phyloP scores from a whole-genome alignment of 257 asterid genomes.

The Leonotis leonurus region DNA sequence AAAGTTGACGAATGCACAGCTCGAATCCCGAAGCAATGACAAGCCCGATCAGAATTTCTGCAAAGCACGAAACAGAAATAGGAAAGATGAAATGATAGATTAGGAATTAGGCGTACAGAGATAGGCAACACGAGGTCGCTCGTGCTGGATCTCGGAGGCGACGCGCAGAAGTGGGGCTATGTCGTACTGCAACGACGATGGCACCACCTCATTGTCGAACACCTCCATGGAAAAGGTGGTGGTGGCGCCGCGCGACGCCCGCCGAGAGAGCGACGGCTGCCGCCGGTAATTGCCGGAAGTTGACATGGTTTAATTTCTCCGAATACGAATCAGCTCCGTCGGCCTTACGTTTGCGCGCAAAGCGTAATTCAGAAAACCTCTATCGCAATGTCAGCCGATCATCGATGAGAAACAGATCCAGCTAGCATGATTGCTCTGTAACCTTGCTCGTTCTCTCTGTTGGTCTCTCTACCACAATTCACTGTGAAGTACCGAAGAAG shows the following conservation, averaged over 20 bases:
- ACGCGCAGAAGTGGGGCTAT: slow-evolving; percentile 92
- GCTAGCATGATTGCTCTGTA: neutral
- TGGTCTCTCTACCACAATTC: neutral
- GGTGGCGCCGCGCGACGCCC: slow-evolving; percentile 83
- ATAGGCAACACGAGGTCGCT: slow-evolving; percentile 91
- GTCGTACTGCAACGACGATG: slow-evolving; percentile 71
- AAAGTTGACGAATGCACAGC: neutral
- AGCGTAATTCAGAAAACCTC: too few relatives aligned
- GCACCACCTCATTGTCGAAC: slow-evolving; percentile 90
- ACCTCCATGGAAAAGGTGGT: slow-evolving; percentile 86
- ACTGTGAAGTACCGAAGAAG: neutral
- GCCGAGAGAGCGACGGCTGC: slow-evolving; percentile 50
- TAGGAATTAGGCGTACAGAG: slow-evolving; percentile 44
- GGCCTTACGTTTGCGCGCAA: neutral
- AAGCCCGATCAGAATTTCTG: neutral
- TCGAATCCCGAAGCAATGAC: neutral
- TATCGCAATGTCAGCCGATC: neutral
- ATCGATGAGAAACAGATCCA: neutral
- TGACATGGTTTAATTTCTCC: slow-evolving; percentile 25
- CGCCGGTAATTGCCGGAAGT: slow-evolving; percentile 28
- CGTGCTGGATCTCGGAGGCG: slow-evolving; percentile 69
- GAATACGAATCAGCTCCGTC: slow-evolving; percentile 14
- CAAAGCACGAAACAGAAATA: neutral
- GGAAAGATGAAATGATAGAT: neutral
- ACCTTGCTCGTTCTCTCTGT: neutral